These are phyloP conservation scores for Phragmites australis DNA, from an alignment of 176 grass and related monocot genomes.

Conservation along the genomic window DNA sequence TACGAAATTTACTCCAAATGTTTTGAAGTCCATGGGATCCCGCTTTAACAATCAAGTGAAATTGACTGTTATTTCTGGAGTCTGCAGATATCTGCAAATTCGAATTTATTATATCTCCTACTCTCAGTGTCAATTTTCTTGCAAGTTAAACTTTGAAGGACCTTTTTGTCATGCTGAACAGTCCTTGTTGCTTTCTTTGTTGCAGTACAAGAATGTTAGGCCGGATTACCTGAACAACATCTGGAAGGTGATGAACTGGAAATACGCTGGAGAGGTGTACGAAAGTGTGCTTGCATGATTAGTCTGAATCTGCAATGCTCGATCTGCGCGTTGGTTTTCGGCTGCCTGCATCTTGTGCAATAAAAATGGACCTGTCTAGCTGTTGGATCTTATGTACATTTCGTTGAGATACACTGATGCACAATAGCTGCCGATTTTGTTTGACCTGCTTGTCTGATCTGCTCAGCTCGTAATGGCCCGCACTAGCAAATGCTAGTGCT, in stretches of 20 bases:
- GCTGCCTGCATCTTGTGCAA: conserved; percentile 41
- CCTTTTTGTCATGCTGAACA: not conserved
- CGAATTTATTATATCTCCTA: not conserved
- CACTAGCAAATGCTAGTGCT: too few relatives aligned
- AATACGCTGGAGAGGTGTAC: conserved; percentile 77
- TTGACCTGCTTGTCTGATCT: too few relatives aligned
- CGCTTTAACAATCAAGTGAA: not conserved
- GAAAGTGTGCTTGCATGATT: conserved; percentile 63
- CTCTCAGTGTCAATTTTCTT: not conserved
- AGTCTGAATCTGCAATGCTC: not conserved
- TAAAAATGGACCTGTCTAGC: conserved; percentile 40
- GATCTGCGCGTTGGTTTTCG: not conserved
- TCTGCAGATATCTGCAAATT: not conserved
- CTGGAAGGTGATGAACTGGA: conserved; percentile 98
- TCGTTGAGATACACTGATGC: too few relatives aligned
- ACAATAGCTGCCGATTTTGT: too few relatives aligned
- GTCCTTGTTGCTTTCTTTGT: not conserved
- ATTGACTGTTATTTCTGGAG: not conserved
- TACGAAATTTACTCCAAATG: too few relatives aligned
- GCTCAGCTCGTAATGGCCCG: too few relatives aligned
- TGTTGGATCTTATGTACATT: not conserved
- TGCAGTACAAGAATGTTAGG: conserved; percentile 97
- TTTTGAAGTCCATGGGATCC: not conserved
- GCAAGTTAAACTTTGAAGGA: not conserved
- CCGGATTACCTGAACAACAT: conserved; percentile 92